A percentile compares a stretch with the other conserved stretches of the same genome.
phyloP scores from a whole-genome alignment of 192 early-diverging fungal genomes.

The Paraglomus brasilianum region DNA sequence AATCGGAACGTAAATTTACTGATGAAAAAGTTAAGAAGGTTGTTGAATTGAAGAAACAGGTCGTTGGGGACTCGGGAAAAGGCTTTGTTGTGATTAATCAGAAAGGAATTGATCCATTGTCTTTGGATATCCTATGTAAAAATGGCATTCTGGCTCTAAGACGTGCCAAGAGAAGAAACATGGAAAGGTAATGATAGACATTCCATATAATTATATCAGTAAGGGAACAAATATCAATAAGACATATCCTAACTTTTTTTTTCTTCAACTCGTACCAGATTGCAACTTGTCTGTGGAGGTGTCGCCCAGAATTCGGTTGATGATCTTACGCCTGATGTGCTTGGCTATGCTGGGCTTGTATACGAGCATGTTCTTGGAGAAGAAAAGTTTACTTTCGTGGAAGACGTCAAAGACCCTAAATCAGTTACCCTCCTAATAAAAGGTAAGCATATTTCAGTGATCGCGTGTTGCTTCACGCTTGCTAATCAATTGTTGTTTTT shows the following conservation, averaged over 20 bases:
- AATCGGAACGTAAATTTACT: conserved; percentile 94
- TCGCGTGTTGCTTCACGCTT: neutral
- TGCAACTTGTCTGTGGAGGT: conserved; percentile 95
- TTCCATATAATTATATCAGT: too few species aligned
- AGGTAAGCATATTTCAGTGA: conserved; percentile 49
- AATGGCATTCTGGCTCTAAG: conserved; percentile 92
- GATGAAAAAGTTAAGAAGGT: conserved; percentile 93
- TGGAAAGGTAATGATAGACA: conserved; percentile 68
- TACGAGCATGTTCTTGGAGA: conserved; percentile 98
- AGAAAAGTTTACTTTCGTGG: conserved; percentile 98
- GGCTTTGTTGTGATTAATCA: conserved; percentile 98
- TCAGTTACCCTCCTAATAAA: conserved; percentile 95
- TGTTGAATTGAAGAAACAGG: conserved; percentile 95
- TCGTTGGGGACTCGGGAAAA: conserved; percentile 80
- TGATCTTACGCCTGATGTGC: conserved; percentile 78
- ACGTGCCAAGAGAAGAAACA: conserved; percentile 98
- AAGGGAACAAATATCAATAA: too few species aligned
- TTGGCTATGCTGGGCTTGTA: conserved; percentile 89
- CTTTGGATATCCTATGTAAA: conserved; percentile 95
- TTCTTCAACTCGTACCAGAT: conserved; percentile 19
- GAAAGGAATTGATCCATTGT: conserved; percentile 98
- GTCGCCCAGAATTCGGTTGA: conserved; percentile 97
- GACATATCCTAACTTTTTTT: too few species aligned
- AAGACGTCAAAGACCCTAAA: conserved; percentile 87
- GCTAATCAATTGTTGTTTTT: conserved; percentile 3